Evolutionary conservation across 2,329 filamentous ascomycete genomes (phyloP).

Genomic region (Endothia cerciana): DNA sequence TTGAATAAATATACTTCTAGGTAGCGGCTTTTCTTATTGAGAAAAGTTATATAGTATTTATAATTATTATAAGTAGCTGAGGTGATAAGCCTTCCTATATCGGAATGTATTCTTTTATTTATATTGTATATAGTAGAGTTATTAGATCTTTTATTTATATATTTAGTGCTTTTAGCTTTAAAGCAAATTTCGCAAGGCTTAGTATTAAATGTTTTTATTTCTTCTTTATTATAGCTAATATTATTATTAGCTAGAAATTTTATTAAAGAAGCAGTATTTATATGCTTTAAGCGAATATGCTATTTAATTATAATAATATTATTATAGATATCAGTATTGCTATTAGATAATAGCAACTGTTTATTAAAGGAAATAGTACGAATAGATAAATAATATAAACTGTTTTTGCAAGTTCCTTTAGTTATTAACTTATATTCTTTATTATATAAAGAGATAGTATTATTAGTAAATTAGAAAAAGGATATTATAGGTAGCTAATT

Average conservation of each 20-base stretch:
- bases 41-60: constrained; percentile 19
- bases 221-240: background rate
- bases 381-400: background rate
- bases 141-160: constrained; percentile 1
- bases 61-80: constrained; percentile 15
- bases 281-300: background rate
- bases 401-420: background rate
- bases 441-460: background rate
- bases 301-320: background rate
- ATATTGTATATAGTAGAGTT: constrained; percentile 11
- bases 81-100: background rate
- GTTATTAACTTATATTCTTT: background rate
- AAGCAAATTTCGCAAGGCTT: constrained; percentile 7
- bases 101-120: constrained; percentile 3
- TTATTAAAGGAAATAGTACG: background rate
- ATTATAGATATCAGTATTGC: background rate
- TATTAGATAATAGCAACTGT: background rate
- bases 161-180: background rate
- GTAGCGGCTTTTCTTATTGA: constrained; percentile 8
- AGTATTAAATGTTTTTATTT: background rate
- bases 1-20: constrained; percentile 3
- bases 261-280: constrained; percentile 9
- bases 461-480: background rate
- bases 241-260: background rate
- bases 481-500: background rate